phyloP scores from a whole-genome alignment of 768 basidiomycete species.

The Sistotremastrum niveocremeum region DNA sequence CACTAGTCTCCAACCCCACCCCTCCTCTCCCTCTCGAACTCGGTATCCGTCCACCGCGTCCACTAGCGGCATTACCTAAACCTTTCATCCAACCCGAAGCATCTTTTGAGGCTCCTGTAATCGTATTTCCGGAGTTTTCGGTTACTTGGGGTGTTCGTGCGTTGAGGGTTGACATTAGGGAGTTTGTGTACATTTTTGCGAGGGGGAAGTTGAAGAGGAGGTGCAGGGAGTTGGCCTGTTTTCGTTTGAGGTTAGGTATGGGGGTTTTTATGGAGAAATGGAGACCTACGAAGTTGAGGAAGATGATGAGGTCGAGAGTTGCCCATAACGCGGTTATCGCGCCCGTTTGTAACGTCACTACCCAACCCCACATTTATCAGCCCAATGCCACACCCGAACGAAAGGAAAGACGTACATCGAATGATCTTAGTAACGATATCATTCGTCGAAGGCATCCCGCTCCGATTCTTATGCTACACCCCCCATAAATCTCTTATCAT shows the following conservation, averaged over 20 bases:
- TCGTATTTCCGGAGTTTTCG: neutral
- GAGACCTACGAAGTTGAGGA: conserved; percentile 3
- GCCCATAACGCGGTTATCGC: conserved; percentile 25
- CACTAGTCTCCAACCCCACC: too few relatives aligned
- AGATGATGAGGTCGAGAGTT: conserved; percentile 17
- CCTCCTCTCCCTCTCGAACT: too few relatives aligned
- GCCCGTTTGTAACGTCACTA: conserved; percentile 21
- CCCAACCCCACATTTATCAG: too few relatives aligned
- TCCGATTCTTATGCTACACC: conserved; percentile 21
- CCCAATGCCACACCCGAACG: neutral
- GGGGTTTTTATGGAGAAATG: too few relatives aligned
- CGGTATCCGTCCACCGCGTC: too few relatives aligned
- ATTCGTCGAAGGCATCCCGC: conserved; percentile 25
- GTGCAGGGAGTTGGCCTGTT: conserved; percentile 9
- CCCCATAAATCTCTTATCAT: too few relatives aligned
- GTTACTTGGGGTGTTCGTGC: conserved; percentile 7
- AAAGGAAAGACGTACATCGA: conserved; percentile 3
- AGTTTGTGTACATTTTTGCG: conserved; percentile 24
- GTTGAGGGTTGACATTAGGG: conserved; percentile 21
- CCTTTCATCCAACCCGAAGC: too few relatives aligned
- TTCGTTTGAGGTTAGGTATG: too few relatives aligned
- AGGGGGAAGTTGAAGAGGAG: conserved; percentile 19
- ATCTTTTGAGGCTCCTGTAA: too few relatives aligned
- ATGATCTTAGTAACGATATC: conserved; percentile 24
- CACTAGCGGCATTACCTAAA: too few relatives aligned